Percentiles rank a stretch among this genome's conserved stretches.
Conservation (phyloP, 2,329 filamentous ascomycete species). For the Fusarium setosum region DNA sequence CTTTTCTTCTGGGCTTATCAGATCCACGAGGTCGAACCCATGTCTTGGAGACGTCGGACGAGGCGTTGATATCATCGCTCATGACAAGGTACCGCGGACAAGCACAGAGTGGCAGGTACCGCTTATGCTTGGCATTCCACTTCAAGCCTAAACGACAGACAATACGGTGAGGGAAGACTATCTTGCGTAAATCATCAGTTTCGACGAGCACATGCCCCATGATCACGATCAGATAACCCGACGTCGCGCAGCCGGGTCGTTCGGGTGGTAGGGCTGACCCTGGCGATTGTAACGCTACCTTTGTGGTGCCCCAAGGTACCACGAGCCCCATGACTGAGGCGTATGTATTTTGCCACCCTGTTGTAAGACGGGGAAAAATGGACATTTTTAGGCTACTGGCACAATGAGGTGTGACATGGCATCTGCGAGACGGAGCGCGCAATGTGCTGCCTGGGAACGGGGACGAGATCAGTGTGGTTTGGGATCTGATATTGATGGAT, state of each 20-base stretch:
- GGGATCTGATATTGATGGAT: neutral
- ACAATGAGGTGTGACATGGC: too few species aligned
- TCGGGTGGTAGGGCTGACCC: slow-evolving; percentile 3
- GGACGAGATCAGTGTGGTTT: neutral
- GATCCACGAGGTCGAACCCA: neutral
- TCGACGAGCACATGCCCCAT: neutral
- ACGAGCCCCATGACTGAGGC: neutral
- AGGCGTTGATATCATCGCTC: neutral
- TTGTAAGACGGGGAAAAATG: neutral
- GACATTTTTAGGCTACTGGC: too few species aligned
- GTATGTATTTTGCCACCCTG: neutral
- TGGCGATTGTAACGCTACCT: neutral
- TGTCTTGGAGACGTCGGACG: neutral
- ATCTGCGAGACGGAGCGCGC: neutral
- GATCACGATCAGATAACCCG: neutral
- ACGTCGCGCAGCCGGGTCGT: neutral
- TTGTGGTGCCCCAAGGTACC: neutral
- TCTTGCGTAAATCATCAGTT: neutral
- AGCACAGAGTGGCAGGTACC: neutral
- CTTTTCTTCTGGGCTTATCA: neutral
- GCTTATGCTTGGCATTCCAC: neutral
- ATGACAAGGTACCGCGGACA: neutral
- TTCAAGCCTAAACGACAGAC: too few species aligned
- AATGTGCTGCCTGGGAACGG: neutral
- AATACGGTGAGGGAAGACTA: neutral